Evolutionary conservation across 2,329 filamentous ascomycete species (phyloP).

Genomic region (Xylaria sp.): DNA sequence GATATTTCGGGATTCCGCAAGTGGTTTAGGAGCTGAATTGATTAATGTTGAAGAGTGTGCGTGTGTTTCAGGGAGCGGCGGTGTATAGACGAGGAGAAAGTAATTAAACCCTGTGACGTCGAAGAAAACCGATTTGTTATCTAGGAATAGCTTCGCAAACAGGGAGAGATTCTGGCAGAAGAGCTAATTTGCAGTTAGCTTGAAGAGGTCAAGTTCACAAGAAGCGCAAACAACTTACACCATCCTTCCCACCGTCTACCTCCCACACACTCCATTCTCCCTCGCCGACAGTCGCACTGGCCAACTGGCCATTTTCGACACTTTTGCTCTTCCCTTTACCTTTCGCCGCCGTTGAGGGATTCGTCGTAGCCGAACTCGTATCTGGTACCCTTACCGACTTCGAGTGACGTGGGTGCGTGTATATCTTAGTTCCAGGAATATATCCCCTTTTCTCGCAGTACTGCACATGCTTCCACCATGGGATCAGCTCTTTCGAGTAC

Average conservation of each 20-base stretch:
- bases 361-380: background rate
- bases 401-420: constrained; percentile 62
- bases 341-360: constrained; percentile 38
- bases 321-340: constrained; percentile 47
- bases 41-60: background rate
- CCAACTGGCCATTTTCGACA: constrained; percentile 42
- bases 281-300: constrained; percentile 57
- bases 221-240: constrained; percentile 52
- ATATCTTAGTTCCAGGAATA: constrained; percentile 75
- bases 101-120: constrained; percentile 94
- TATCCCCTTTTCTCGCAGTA: constrained; percentile 58
- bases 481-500: constrained; percentile 71
- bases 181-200: constrained; percentile 54
- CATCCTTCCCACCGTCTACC: constrained; percentile 86
- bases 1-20: background rate
- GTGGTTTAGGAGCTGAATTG: background rate
- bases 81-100: constrained; percentile 83
- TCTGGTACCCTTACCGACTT: constrained; percentile 47
- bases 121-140: constrained; percentile 98
- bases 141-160: constrained; percentile 95
- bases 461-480: constrained; percentile 64
- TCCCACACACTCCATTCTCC: constrained; percentile 89
- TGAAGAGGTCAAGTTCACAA: background rate
- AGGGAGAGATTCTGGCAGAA: constrained; percentile 96
- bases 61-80: constrained; percentile 36